Percentiles rank a stretch among this genome's conserved stretches.
phyloP scores from a whole-genome alignment of 1,284 basidiomycete species.

The Cryptococcus sp. region DNA sequence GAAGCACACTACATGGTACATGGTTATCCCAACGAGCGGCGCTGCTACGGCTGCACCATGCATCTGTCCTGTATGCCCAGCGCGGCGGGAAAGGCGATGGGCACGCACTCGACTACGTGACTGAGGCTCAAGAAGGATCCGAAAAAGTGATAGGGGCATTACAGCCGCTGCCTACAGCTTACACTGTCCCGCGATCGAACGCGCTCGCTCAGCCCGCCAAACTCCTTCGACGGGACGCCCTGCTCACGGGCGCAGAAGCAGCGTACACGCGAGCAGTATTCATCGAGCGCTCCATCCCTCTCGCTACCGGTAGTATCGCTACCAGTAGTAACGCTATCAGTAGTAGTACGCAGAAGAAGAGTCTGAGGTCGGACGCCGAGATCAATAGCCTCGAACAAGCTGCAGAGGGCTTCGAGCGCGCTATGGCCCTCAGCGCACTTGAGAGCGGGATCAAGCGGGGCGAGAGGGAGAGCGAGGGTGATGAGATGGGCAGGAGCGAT shows the following conservation, averaged over 20 bases:
- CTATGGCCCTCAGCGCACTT: constrained; percentile 50
- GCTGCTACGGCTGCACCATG: constrained; percentile 70
- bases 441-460: constrained; percentile 54
- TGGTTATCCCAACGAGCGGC: constrained; percentile 73
- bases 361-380: constrained; percentile 56
- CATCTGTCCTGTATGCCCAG: constrained; percentile 67
- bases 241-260: constrained; percentile 56
- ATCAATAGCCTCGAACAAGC: constrained; percentile 57
- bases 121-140: constrained; percentile 64
- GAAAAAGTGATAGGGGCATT: constrained; percentile 66
- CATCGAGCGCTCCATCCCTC: constrained; percentile 53
- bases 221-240: constrained; percentile 46
- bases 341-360: constrained; percentile 16
- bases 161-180: constrained; percentile 52
- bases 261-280: constrained; percentile 52
- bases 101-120: constrained; percentile 60
- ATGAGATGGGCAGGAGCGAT: constrained; percentile 36
- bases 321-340: no score
- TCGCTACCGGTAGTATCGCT: constrained; percentile 56
- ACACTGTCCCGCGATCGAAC: constrained; percentile 33
- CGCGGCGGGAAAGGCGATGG: neutral
- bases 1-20: constrained; percentile 62
- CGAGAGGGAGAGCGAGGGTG: constrained; percentile 31
- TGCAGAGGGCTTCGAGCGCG: constrained; percentile 63
- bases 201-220: constrained; percentile 27